Conservation (phyloP, 305 asterid genomes). For the Solanum hybrid region DNA sequence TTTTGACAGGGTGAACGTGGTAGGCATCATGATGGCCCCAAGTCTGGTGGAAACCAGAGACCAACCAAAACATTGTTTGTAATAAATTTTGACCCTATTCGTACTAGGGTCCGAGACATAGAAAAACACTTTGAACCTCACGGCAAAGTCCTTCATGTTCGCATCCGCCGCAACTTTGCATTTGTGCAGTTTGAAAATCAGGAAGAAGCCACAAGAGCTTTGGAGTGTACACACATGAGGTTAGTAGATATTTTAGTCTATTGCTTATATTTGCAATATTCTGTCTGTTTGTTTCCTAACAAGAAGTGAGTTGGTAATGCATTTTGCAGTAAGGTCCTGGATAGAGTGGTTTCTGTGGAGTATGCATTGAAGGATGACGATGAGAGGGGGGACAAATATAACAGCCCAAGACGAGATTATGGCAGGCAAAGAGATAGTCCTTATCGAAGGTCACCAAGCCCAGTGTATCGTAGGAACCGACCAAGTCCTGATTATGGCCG, state of each 20-base stretch:
- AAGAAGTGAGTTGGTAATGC: background rate
- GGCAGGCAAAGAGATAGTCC: conserved; percentile 34
- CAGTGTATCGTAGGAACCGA: conserved; percentile 26
- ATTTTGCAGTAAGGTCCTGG: conserved; percentile 58
- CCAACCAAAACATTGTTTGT: conserved; percentile 83
- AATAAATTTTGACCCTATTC: conserved; percentile 78
- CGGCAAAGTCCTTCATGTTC: conserved; percentile 75
- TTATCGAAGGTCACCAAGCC: conserved; percentile 38
- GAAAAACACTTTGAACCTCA: conserved; percentile 84
- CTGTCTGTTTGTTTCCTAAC: background rate
- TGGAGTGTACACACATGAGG: conserved; percentile 94
- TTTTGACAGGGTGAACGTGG: conserved; percentile 79
- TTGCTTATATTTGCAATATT: background rate
- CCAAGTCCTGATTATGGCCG: conserved; percentile 54
- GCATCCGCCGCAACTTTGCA: conserved; percentile 82
- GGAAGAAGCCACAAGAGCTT: conserved; percentile 82
- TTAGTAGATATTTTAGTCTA: background rate
- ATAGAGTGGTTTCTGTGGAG: conserved; percentile 85
- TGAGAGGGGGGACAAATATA: conserved; percentile 54
- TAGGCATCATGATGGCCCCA: conserved; percentile 55
- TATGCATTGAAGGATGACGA: conserved; percentile 86
- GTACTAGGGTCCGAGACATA: conserved; percentile 55
- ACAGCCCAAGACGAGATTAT: conserved; percentile 44
- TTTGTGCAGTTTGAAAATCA: conserved; percentile 87
- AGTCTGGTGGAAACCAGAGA: conserved; percentile 49